Percentiles rank a stretch among this genome's conserved stretches.
phyloP scores from a whole-genome alignment of 768 basidiomycete species.

The Filobasidium wieringae region DNA sequence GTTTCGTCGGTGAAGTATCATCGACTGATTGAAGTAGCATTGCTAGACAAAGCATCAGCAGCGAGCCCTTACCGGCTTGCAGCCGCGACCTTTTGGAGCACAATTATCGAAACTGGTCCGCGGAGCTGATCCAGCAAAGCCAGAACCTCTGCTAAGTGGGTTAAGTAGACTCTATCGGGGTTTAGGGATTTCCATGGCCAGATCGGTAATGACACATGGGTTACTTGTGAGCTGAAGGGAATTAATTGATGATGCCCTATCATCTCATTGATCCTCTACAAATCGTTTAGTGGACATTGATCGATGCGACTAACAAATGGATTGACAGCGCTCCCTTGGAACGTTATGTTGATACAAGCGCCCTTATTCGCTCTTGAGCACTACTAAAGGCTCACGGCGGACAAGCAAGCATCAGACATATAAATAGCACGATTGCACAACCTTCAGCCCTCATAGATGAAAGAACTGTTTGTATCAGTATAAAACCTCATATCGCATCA shows the following conservation, averaged over 20 bases:
- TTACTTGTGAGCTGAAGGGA: conserved; percentile 43
- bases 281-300: conserved; percentile 59
- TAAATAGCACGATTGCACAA: no score
- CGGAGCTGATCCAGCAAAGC: conserved; percentile 68
- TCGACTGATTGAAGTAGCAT: not conserved
- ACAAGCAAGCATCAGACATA: no score
- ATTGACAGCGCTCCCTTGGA: conserved; percentile 37
- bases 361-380: no score
- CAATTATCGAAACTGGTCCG: conserved; percentile 68
- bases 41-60: conserved; percentile 83
- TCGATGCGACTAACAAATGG: conserved; percentile 46
- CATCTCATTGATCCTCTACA: not conserved
- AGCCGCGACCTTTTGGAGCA: conserved; percentile 56
- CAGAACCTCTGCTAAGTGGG: conserved; percentile 55
- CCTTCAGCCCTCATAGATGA: no score
- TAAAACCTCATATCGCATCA: no score
- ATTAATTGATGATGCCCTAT: not conserved
- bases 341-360: conserved; percentile 15
- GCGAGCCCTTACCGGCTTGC: conserved; percentile 68
- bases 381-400: no score
- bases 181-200: conserved; percentile 62
- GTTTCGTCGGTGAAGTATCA: no score
- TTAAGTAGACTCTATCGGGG: conserved; percentile 80
- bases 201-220: conserved; percentile 87
- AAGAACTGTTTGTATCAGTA: no score